Evolutionary conservation across 225 moss, liverwort and hornwort genomes (phyloP), one percentile per base, ranked within the genome.

Genomic region (Physcomitrium patens): DNA sequence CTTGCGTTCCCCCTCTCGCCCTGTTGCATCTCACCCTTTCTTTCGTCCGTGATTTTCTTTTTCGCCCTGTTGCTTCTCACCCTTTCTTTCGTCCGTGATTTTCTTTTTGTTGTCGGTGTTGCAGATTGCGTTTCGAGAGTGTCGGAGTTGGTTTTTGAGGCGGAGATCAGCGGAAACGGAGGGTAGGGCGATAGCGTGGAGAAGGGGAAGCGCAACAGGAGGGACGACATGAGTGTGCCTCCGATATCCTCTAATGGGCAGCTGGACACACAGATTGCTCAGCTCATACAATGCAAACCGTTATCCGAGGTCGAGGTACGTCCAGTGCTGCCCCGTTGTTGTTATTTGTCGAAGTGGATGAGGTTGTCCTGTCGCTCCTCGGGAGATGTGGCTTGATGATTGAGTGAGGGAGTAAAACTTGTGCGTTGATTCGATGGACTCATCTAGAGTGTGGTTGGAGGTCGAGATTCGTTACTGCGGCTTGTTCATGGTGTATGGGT

Each of bases 191-290:
- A 24, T 24, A 47, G 51, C 10, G 49, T 9, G 56, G 22, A 45
- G 47, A 66, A 14, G 68, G 8, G 5, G 43, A 18, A 18, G 2
- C 7, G 27, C 20, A 12, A 43, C 54, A 55, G 2, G 69, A 63
- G 50, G 61, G 71, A 11, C 62, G 70, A 46, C 63, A 83, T 86
- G 83, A 83, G 78, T 75, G 61, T 68, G 17, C 70, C 80, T 56
- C 80, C 75, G 42, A 78, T 80, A 49, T 80, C 83, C 19, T 86
- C 86, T 16, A 83, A 76, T 74, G 86, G 83, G 26, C 84, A 86
- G 83, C 80, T 83, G 63, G 86, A 86, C 65, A 85, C 81, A 12
- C 81, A 79, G 74, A 82, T 82, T 82, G 70, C 79, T 46, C 82
- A 80, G 78, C 75, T 75, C 70, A 71, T 16, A 44, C 75, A 49